Conservation (phyloP, 2,329 filamentous ascomycete genomes). For the Chaetomiaceae sp. region DNA sequence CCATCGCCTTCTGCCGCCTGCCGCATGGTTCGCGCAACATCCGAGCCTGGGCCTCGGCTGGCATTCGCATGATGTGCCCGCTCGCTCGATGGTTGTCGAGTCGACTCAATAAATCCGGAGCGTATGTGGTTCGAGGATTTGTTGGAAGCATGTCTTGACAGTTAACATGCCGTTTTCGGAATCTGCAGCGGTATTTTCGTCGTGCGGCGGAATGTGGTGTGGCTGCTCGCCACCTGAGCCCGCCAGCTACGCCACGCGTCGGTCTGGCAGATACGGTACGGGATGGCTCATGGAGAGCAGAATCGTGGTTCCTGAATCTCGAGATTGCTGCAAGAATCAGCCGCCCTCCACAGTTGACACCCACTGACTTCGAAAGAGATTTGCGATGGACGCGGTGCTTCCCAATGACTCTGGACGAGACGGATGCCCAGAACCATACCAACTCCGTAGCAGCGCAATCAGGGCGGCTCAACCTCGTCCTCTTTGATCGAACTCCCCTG, state of each 20-base stretch:
- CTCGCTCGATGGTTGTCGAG: background rate
- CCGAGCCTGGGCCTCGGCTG: background rate
- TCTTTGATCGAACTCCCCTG: no score
- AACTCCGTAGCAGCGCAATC: no score
- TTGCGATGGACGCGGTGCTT: no score
- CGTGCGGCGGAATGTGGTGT: slow-evolving; percentile 1
- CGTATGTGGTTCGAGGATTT: background rate
- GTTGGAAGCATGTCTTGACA: background rate
- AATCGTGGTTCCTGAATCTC: background rate
- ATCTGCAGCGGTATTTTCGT: background rate
- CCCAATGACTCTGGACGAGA: no score
- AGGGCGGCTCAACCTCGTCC: no score
- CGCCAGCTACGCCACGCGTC: background rate
- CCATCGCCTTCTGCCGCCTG: no score
- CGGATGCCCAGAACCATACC: no score
- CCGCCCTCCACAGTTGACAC: no score
- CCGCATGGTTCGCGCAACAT: no score
- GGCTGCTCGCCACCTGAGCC: background rate
- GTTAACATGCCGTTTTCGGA: background rate
- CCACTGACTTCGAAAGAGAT: no score
- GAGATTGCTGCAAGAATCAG: background rate
- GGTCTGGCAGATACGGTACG: background rate
- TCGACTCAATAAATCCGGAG: background rate
- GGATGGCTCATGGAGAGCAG: background rate
- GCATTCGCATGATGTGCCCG: background rate